Evolutionary conservation across 2,329 filamentous ascomycete genomes (phyloP), one percentile per base, ranked within the genome.

Genomic region (Iodosphaeria phyllophila): DNA sequence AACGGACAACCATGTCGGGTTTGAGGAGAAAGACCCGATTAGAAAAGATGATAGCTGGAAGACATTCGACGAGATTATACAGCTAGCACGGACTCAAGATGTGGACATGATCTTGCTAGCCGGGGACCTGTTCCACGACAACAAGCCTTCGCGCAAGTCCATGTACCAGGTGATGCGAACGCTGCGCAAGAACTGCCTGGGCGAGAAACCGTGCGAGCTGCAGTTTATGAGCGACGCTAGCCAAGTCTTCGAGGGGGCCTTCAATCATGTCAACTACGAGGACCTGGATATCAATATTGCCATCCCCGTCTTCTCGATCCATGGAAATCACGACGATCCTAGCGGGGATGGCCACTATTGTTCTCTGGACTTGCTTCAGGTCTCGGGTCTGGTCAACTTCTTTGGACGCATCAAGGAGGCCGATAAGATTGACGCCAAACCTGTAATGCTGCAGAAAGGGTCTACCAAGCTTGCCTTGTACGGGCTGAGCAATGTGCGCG

Each of bases 151-250:
- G 5, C 70, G 89, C 30, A 92, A 93, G 44, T 74, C 84, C 15
- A 79, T 98, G 66, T 95, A 89, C 46, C 82, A 98, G 45, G 89
- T 98, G 32, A 95, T 95, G 82, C 74, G 82, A 16, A 89, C 80
- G 3, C 60, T 98, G 16, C 74, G 89, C 26, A 76, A 83, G 60
- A 92, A 93, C 44, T 95, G 89, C 43, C 67, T 91, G 5, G 89
- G 91, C 18, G 80, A 92, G 53, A 93, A 91, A 43, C 89, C 89
- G 0, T 95, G 86, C 45, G 80, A 92, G 47, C 61, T 98, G 31
- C 80, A 98, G 48, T 83, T 95, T 50, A 61, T 98, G 22, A 92
- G 83, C 43, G 89, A 98, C 48, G 82, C 80, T 6, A 82, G 74
- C 36, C 78, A 92, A 40, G 79, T 86, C 33, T 93, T 98, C 39